Evolutionary conservation across 352 stramenopile genomes (phyloP).

Genomic region (Phytophthora ramorum): DNA sequence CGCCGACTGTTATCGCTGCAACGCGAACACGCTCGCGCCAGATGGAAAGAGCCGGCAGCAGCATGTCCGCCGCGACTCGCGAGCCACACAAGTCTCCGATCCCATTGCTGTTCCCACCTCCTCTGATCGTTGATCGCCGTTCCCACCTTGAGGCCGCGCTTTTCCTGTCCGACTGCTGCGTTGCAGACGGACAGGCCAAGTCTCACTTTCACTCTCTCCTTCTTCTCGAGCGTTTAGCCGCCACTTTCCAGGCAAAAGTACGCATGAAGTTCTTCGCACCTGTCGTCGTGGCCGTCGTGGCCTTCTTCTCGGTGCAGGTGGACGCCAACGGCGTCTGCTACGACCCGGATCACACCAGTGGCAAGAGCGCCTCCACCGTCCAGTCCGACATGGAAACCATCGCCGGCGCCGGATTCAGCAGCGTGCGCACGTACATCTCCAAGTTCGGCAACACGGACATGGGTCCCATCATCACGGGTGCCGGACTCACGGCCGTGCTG

Average conservation of each 20-base stretch:
- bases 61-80: conserved; percentile 10
- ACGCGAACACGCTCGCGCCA: conserved; percentile 12
- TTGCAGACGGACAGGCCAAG: conserved; percentile 8
- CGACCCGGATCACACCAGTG: conserved; percentile 60
- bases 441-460: conserved; percentile 62
- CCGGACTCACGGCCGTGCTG: conserved; percentile 54
- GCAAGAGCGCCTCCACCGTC: conserved; percentile 46
- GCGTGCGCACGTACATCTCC: conserved; percentile 77
- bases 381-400: conserved; percentile 58
- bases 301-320: conserved; percentile 42
- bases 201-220: conserved; percentile 39
- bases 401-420: conserved; percentile 56
- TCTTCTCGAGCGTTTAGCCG: conserved; percentile 11
- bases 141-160: neutral
- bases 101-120: conserved; percentile 15
- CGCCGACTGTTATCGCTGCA: conserved; percentile 18
- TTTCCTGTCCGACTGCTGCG: conserved; percentile 30
- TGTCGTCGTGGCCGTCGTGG: conserved; percentile 42
- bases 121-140: conserved; percentile 22
- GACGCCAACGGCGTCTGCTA: conserved; percentile 77
- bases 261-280: conserved; percentile 49
- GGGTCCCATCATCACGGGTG: conserved; percentile 51
- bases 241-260: conserved; percentile 40
- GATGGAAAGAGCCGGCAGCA: conserved; percentile 31
- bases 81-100: conserved; percentile 30